These are phyloP conservation scores for Actinomortierella ambigua DNA, from an alignment of 371 early-diverging fungal genomes.

Conservation along the genomic window DNA sequence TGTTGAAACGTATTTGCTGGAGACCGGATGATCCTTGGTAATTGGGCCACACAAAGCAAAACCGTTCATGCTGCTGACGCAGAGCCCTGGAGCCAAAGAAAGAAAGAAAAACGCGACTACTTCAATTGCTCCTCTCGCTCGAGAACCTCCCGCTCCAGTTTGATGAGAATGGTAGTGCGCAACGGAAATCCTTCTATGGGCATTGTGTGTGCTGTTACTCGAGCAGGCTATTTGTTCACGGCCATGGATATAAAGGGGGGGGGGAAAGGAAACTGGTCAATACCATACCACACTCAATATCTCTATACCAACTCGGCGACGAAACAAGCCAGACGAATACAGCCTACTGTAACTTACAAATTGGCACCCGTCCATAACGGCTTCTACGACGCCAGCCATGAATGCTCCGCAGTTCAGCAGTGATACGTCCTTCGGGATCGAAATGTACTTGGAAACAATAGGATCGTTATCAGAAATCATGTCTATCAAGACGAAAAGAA, in stretches of 20 bases:
- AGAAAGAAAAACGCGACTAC: conserved; percentile 15
- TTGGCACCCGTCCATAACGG: conserved; percentile 87
- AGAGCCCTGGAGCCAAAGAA: too few relatives aligned
- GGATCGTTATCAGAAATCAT: conserved; percentile 98
- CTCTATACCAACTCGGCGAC: not conserved
- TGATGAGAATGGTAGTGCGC: conserved; percentile 93
- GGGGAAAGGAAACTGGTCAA: not conserved
- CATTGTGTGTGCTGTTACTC: conserved; percentile 94
- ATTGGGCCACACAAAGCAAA: too few relatives aligned
- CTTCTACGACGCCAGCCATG: conserved; percentile 95
- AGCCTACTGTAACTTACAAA: conserved; percentile 68
- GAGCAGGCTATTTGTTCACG: conserved; percentile 69
- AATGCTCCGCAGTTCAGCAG: conserved; percentile 93
- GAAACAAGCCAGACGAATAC: conserved; percentile 2
- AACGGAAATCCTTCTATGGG: conserved; percentile 90
- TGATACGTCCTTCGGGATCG: conserved; percentile 91
- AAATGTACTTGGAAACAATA: conserved; percentile 83
- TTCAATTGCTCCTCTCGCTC: conserved; percentile 77
- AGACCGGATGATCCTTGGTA: too few relatives aligned
- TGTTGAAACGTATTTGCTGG: too few relatives aligned
- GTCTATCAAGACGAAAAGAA: conserved; percentile 55
- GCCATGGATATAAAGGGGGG: not conserved
- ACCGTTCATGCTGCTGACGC: too few relatives aligned
- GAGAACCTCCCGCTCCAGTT: conserved; percentile 84
- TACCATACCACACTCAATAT: not conserved